Evolutionary conservation across 805 yeast species (phyloP), one percentile per base, ranked within the genome.

Genomic region (Monosporozyma servazzii): DNA sequence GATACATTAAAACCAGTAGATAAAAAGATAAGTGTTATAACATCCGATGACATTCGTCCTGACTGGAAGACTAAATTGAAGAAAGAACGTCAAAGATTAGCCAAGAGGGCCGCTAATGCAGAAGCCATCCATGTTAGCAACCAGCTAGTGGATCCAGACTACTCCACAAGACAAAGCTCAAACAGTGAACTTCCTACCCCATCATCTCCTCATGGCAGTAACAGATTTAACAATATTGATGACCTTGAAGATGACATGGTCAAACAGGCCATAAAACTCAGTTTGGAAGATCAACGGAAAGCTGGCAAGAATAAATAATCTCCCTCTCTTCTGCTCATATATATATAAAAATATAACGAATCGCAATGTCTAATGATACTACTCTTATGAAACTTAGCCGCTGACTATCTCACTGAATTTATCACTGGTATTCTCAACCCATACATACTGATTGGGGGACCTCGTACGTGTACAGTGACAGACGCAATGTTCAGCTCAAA

Each of bases 71-170:
- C 74, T 18, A 85, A 81, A 56, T 75, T 91, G 47, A 73, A 76
- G 8, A 75, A 79, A 48, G 96, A 96, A 4, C 77, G 90, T 48
- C 76, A 82, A 53, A 82, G 82, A 56, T 70, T 88, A 36, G 96
- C 95, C 0, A 77, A 95, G 52, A 77, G 88, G 60, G 83, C 96
- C 0, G 97, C 97, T 0, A 88, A 96, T 13, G 98, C 98, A 0
- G 87, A 88, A 33, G 96, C 96, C 0, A 79, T 91, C 40, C 98
- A 91, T 68, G 90, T 95, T 2, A 81, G 95, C 11, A 88, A 89
- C 51, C 76, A 88, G 59, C 64, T 88, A 31, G 72, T 84, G 15
- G 72, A 69, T 31, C 63, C 63, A 1, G 58, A 56, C 2, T 61
- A 62, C 44, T 25, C 42, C 1, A 46, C 33, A 29, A 25, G 42